Evolutionary conservation across 2,329 filamentous ascomycete genomes (phyloP).

Genomic region (Trichophyton mentagrophytes): DNA sequence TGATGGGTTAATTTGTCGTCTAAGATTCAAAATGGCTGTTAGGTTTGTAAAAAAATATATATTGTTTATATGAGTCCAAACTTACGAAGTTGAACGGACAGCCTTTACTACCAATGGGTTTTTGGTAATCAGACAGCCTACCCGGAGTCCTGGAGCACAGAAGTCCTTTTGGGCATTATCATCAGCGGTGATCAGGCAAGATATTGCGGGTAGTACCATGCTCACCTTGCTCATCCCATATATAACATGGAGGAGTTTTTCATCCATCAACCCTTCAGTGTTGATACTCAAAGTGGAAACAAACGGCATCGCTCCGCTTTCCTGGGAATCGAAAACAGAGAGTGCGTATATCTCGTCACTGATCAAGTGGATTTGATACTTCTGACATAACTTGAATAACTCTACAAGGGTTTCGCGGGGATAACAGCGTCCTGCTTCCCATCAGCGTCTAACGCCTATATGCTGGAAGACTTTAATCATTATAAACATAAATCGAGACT

Average conservation of each 20-base stretch:
- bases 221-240: constrained; percentile 32
- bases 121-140: constrained; percentile 26
- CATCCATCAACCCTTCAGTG: constrained; percentile 35
- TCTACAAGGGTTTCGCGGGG: constrained; percentile 29
- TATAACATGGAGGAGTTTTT: constrained; percentile 40
- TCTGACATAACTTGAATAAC: constrained; percentile 39
- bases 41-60: not conserved
- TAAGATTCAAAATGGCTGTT: not conserved
- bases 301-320: constrained; percentile 32
- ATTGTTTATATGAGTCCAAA: not conserved
- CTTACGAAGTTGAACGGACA: constrained; percentile 4
- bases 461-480: constrained; percentile 22
- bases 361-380: constrained; percentile 41
- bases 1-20: constrained; percentile 4
- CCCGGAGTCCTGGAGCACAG: constrained; percentile 40
- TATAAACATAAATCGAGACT: constrained; percentile 14
- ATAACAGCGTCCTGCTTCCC: constrained; percentile 38
- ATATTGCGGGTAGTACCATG: not conserved
- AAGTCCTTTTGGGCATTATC: constrained; percentile 35
- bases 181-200: not conserved
- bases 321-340: constrained; percentile 36
- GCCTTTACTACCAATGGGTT: constrained; percentile 1
- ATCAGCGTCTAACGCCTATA: constrained; percentile 20
- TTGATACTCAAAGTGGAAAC: constrained; percentile 38
- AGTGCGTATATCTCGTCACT: constrained; percentile 49